Evolutionary conservation across 345 rosid species (phyloP), one percentile per base, ranked within the genome.

Genomic region (Balakata baccata): DNA sequence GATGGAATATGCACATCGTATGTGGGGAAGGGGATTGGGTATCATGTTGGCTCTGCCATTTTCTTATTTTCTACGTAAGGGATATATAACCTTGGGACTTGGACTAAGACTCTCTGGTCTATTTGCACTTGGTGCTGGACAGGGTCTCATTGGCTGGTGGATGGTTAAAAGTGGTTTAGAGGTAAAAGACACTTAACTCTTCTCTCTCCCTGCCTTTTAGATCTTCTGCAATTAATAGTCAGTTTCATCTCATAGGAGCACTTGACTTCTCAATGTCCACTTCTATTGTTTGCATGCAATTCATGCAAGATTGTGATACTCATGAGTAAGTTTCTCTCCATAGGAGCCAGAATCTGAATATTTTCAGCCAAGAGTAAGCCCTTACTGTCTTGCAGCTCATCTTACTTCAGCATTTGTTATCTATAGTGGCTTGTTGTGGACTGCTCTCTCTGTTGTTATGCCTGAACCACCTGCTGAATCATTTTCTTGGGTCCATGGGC

Each of bases 11-110:
- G 97, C 90, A 50, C 97, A 92, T 81, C 93, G 94, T 45, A 91
- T 95, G 98, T 91, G 99, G 98, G 98, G 97, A 81, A 89, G 97
- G 83, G 99, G 88, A 52, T 82, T 95, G 20, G 98, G 99, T n/a
- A 77, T 95, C 84, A 83, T 91, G 89, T 95, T 95, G 82, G 96
- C 98, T n/a, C 80, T 92, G 64, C 98, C 99, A 51, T 95, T 95
- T 87, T 95, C 98, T 0, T 91, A 80, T 84, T 95, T 95, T 80
- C 84, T 95, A 73, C 89, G 90, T 39, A 91, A 89, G 87, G 88
- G 98, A 72, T 95, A 89, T 84, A 87, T 95, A 76, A 89, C 96
- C 61, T 34, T 91, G 64, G 81, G 86, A 66, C 97, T 95, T 73
- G 99, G 97, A 73, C 68, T 89, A 54, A 75, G 88, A 80, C 94